phyloP scores from a whole-genome alignment of 2,329 filamentous ascomycete species.

The Fusarium humuli region DNA sequence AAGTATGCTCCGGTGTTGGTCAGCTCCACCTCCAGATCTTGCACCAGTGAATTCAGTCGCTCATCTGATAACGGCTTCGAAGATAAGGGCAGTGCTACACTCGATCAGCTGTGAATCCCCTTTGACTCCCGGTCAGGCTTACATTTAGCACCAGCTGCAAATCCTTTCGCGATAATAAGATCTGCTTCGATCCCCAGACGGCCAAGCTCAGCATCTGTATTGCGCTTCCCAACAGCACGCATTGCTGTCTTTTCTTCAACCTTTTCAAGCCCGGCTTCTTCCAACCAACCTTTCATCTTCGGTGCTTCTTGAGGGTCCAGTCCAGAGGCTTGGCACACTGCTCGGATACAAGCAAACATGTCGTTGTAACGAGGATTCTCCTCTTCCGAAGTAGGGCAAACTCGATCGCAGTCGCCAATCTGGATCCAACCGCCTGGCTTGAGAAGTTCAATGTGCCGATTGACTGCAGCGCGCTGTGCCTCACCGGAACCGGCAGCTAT shows the following conservation, averaged over 20 bases:
- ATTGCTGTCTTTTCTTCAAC: not conserved
- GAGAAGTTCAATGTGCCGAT: slow-evolving; percentile 5
- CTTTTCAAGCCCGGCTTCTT: not conserved
- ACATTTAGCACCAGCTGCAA: slow-evolving; percentile 13
- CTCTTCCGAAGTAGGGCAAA: not conserved
- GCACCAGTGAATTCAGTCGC: not conserved
- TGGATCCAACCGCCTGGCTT: slow-evolving; percentile 19
- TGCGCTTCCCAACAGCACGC: not conserved
- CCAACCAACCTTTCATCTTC: slow-evolving; percentile 16
- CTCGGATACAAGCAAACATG: slow-evolving; percentile 8
- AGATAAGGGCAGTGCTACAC: not conserved
- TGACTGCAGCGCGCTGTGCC: not conserved
- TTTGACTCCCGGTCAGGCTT: not conserved
- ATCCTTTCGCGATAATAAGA: slow-evolving; percentile 5
- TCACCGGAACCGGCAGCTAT: slow-evolving; percentile 3
- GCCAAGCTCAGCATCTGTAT: not conserved
- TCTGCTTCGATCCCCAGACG: not conserved
- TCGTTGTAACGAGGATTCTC: slow-evolving; percentile 9
- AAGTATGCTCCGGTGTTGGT: not conserved
- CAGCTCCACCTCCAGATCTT: not conserved
- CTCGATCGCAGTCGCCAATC: slow-evolving; percentile 13
- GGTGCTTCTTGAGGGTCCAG: slow-evolving; percentile 5
- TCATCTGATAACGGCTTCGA: not conserved
- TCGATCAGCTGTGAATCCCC: rapidly evolving
- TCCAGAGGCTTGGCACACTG: slow-evolving; percentile 1